Evolutionary conservation across 2,329 filamentous ascomycete genomes (phyloP).

Genomic region (Podosphaera fusca): DNA sequence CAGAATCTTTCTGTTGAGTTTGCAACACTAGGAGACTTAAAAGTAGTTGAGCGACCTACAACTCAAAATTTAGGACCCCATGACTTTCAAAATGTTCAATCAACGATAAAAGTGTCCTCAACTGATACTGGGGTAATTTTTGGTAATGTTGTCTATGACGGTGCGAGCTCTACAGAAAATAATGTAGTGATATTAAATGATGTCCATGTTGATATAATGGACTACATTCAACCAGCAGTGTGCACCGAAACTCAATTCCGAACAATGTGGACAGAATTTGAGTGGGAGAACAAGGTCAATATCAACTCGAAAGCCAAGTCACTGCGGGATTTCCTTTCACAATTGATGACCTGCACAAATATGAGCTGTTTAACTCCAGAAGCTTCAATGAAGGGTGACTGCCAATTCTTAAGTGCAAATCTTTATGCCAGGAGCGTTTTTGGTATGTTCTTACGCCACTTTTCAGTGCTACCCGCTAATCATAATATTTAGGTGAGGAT

Average conservation of each 20-base stretch:
- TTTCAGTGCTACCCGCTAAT: conserved; percentile 7
- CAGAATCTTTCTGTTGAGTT: conserved; percentile 97
- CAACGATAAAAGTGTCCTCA: conserved; percentile 94
- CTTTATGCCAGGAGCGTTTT: conserved; percentile 93
- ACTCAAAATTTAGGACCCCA: conserved; percentile 90
- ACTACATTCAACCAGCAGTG: conserved; percentile 92
- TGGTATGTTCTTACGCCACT: conserved; percentile 38
- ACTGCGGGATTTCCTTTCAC: conserved; percentile 73
- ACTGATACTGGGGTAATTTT: conserved; percentile 98
- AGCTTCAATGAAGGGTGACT: conserved; percentile 88
- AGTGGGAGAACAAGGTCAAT: conserved; percentile 99
- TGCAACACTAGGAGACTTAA: conserved; percentile 89
- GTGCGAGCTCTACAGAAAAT: conserved; percentile 71
- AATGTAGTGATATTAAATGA: conserved; percentile 97
- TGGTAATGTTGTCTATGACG: conserved; percentile 94
- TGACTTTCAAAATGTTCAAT: conserved; percentile 95
- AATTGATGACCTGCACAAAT: conserved; percentile 93
- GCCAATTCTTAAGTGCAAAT: conserved; percentile 92
- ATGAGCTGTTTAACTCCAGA: conserved; percentile 97
- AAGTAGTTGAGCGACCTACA: conserved; percentile 88
- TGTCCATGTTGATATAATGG: conserved; percentile 97
- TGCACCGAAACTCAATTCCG: conserved; percentile 97
- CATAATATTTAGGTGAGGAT: conserved; percentile 54
- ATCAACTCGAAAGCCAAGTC: conserved; percentile 94
- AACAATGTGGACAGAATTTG: conserved; percentile 99